phyloP scores from a whole-genome alignment of 2,329 filamentous ascomycete species.

The Exophiala sp. region DNA sequence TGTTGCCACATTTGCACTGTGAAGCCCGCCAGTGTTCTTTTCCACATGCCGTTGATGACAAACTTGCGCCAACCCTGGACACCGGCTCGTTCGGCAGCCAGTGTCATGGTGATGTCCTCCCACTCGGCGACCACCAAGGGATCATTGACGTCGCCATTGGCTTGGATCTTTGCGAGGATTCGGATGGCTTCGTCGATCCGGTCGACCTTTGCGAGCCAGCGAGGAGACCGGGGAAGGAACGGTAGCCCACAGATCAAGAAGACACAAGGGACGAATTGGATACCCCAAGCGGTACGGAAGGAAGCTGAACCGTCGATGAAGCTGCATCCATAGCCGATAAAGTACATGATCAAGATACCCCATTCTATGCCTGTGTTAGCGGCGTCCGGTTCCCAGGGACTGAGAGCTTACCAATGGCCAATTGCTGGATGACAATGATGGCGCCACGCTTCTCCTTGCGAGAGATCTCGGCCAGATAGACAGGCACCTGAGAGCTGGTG shows the following conservation, averaged over 20 bases:
- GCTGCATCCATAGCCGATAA: constrained; percentile 44
- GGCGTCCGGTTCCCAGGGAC: not conserved
- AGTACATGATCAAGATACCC: constrained; percentile 46
- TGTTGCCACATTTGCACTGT: constrained; percentile 55
- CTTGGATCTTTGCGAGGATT: constrained; percentile 43
- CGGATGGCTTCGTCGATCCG: constrained; percentile 43
- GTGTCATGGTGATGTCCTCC: constrained; percentile 42
- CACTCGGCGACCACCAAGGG: constrained; percentile 46
- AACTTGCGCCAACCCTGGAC: constrained; percentile 41
- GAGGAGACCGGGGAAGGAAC: constrained; percentile 44
- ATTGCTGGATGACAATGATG: constrained; percentile 43
- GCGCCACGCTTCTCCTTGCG: constrained; percentile 39
- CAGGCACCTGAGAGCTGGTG: constrained; percentile 41
- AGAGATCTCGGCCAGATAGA: constrained; percentile 42
- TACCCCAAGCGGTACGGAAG: constrained; percentile 44
- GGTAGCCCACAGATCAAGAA: constrained; percentile 42
- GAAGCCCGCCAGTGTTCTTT: constrained; percentile 51
- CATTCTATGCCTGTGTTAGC: constrained; percentile 27
- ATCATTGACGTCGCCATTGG: constrained; percentile 41
- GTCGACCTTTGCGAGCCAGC: constrained; percentile 47
- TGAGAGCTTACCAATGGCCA: constrained; percentile 35
- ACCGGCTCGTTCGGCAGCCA: constrained; percentile 39
- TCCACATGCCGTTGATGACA: constrained; percentile 54
- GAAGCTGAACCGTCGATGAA: constrained; percentile 39
- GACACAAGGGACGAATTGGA: constrained; percentile 43